phyloP scores from a whole-genome alignment of 352 stramenopile species.

The Phytopythium delawarense region DNA sequence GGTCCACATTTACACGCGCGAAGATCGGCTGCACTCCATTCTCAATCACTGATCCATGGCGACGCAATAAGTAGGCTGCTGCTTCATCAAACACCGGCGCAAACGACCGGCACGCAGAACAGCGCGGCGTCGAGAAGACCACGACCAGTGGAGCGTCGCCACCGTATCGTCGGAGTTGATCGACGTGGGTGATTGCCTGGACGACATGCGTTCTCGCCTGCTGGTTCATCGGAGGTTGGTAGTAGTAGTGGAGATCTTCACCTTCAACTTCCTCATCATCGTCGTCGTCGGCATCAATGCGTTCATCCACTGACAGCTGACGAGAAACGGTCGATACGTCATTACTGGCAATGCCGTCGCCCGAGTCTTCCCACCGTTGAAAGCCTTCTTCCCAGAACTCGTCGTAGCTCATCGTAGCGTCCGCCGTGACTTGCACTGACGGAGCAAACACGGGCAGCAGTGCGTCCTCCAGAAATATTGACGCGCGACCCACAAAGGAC shows the following conservation, averaged over 20 bases:
- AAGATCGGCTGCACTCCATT: constrained; percentile 5
- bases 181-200: constrained; percentile 1
- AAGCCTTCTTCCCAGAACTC: constrained; percentile 4
- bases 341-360: not conserved
- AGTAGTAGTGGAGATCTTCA: not conserved
- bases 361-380: constrained; percentile 2
- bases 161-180: not conserved
- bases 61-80: not conserved
- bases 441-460: constrained; percentile 3
- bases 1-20: constrained; percentile 15
- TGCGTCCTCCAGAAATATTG: constrained; percentile 2
- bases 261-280: not conserved
- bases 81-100: constrained; percentile 11
- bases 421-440: not conserved
- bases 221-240: not conserved
- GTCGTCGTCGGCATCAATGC: not conserved
- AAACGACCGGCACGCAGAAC: constrained; percentile 14
- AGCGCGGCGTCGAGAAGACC: constrained; percentile 17
- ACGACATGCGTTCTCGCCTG: not conserved
- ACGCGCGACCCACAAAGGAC: constrained; percentile 7
- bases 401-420: not conserved
- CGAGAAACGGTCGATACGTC: not conserved
- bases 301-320: not conserved
- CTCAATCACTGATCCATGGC: not conserved
- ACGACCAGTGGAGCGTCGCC: constrained; percentile 13